Evolutionary conservation across 495 filamentous ascomycete species (phyloP), one percentile per base, ranked within the genome.

Genomic region (Pseudoneurospora amorphoporcata): DNA sequence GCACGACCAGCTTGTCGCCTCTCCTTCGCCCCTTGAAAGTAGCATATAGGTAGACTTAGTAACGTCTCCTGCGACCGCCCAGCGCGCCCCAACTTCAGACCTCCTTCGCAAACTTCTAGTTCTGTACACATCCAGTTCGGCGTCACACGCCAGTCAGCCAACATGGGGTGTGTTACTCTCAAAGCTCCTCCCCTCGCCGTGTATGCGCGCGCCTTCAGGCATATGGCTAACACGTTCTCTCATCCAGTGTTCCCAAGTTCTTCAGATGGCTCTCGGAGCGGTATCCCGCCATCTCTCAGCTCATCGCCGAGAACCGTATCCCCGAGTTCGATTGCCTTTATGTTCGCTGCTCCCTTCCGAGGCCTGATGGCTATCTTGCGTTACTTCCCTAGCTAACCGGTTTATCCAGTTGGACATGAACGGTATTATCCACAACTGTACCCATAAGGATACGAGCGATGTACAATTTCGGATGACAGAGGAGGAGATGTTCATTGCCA

Each of bases 401-500:
- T 69, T 39, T 71, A n/a, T 61, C 38, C 76, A 85, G 89, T 87
- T 97, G 76, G 95, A 99, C 77, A 98, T 98, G 96, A 98, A 99
- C 81, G 96, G 95, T 73, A 99, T 99, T 80, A 98, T 99, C 76
- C 96, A 99, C 80, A 99, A 99, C 80, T 99, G 96, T 80, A 98
- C 96, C 71, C 96, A 99, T 84, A 97, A 92, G 72, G 95, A 99
- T 78, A 91, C 92, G 10, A 93, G 92, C 70, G 94, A 94, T 73
- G 89, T 94, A 3, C 94, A 92, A 0, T 95, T 94, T 78, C 94
- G 95, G 69, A 91, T 99, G 86, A 93, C 90, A 68, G 96, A 99
- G 79, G 96, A 98, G 79, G 91, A 97, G 81, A 98, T 98, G 94
- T 98, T 98, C 81, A 98, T 98, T 74, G 92, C 92, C 32, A 99